Evolutionary conservation across 148 eudicot species (phyloP).

Genomic region (Rhododendron ovatum): DNA sequence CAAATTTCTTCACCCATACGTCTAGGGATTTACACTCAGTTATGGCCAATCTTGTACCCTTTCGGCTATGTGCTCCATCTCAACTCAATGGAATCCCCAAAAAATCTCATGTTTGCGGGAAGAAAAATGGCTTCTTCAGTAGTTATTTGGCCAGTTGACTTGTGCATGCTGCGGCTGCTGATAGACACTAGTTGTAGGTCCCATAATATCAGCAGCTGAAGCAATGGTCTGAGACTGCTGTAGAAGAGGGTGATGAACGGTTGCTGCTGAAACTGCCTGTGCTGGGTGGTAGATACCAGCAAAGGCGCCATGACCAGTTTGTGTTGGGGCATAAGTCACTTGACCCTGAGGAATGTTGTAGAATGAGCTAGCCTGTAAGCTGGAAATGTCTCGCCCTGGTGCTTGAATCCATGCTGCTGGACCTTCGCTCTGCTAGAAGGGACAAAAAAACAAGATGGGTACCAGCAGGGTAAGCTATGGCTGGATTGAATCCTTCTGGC

Average conservation of each 20-base stretch:
- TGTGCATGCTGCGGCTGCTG: constrained; percentile 73
- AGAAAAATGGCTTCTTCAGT: constrained; percentile 26
- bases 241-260: constrained; percentile 68
- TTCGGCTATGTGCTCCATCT: constrained; percentile 11
- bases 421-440: constrained; percentile 58
- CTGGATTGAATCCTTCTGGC: neutral
- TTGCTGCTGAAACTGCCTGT: constrained; percentile 51
- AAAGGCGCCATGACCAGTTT: constrained; percentile 53
- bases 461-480: neutral
- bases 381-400: constrained; percentile 64
- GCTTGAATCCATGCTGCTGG: constrained; percentile 63
- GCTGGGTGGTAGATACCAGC: constrained; percentile 61
- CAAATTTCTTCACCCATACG: constrained; percentile 16
- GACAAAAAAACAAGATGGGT: constrained; percentile 8
- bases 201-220: constrained; percentile 50
- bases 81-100: constrained; percentile 16
- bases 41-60: constrained; percentile 17
- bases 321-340: constrained; percentile 55
- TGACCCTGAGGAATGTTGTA: constrained; percentile 77
- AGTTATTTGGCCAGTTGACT: constrained; percentile 77
- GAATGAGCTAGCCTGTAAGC: constrained; percentile 58
- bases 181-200: constrained; percentile 55
- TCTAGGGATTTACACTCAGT: constrained; percentile 28
- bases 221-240: constrained; percentile 79
- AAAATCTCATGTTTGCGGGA: constrained; percentile 24